These are phyloP conservation scores for Gypsophila paniculata DNA, from an alignment of 179 eudicot species.

Conservation along the genomic window DNA sequence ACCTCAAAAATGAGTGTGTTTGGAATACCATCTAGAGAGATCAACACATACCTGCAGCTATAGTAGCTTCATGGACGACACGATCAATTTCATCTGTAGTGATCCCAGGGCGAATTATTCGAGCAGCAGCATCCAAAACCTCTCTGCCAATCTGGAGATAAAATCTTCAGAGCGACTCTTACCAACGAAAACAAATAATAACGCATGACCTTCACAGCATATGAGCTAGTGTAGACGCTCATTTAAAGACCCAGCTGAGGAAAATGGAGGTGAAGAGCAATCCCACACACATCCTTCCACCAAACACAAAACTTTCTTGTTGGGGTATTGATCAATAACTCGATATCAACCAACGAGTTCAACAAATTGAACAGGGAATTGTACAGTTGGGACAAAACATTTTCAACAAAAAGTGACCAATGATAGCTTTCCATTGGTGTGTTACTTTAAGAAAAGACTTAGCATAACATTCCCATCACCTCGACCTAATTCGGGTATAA, in stretches of 20 bases:
- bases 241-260: too few species aligned
- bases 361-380: too few species aligned
- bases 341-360: too few species aligned
- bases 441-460: neutral
- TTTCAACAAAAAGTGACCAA: neutral
- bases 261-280: too few species aligned
- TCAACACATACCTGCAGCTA: constrained; percentile 73
- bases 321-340: too few species aligned
- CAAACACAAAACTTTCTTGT: too few species aligned
- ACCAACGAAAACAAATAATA: constrained; percentile 8
- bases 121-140: constrained; percentile 95
- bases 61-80: constrained; percentile 89
- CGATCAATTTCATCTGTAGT: constrained; percentile 97
- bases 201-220: too few species aligned
- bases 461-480: neutral
- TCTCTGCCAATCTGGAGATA: constrained; percentile 65
- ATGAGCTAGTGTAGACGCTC: too few species aligned
- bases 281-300: too few species aligned
- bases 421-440: neutral
- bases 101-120: constrained; percentile 73
- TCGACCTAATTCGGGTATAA: neutral
- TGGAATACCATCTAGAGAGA: too few species aligned
- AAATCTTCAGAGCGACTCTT: constrained; percentile 9
- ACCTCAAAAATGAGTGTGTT: neutral
- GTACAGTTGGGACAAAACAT: too few species aligned